A percentile compares a stretch with the other conserved stretches of the same genome.
These are phyloP conservation scores for Xylaria curta DNA, from an alignment of 495 filamentous ascomycete genomes.

Conservation along the genomic window DNA sequence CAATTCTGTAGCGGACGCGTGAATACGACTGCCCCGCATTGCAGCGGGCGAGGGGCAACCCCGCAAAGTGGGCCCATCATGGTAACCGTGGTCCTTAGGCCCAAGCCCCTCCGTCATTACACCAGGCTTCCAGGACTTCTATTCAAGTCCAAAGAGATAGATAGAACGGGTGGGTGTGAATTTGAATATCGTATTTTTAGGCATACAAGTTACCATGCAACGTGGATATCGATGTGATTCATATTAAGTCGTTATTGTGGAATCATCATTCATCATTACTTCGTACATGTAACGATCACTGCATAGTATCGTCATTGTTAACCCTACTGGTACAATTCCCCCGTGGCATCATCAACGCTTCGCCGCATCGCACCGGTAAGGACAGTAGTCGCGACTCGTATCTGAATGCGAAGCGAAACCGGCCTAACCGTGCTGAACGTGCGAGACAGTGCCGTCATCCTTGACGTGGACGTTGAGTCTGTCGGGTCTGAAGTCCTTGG, in stretches of 20 bases:
- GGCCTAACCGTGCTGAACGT: constrained; percentile 66
- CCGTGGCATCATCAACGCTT: not conserved
- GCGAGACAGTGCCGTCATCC: constrained; percentile 73
- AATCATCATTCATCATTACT: constrained; percentile 22
- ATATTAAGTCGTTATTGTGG: not conserved
- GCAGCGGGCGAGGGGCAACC: constrained; percentile 36
- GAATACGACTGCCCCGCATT: constrained; percentile 25
- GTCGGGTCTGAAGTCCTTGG: constrained; percentile 51
- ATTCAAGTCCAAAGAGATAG: not conserved
- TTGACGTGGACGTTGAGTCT: constrained; percentile 77
- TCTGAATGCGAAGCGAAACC: not conserved
- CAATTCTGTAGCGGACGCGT: constrained; percentile 24
- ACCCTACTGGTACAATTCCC: not conserved
- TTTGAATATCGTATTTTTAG: not conserved
- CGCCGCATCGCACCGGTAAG: not conserved
- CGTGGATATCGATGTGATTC: not conserved
- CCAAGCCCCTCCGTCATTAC: not conserved
- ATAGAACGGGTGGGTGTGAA: not conserved
- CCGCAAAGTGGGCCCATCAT: constrained; percentile 5
- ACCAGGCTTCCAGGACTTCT: not conserved
- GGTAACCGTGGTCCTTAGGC: not conserved
- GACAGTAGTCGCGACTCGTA: not conserved
- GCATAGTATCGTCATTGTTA: not conserved
- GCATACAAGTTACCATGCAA: not conserved
- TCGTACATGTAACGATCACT: constrained; percentile 11